Base-by-base conservation (phyloP, 176 grass and related monocot genomes). In the Rhynchospora pubera region DNA sequence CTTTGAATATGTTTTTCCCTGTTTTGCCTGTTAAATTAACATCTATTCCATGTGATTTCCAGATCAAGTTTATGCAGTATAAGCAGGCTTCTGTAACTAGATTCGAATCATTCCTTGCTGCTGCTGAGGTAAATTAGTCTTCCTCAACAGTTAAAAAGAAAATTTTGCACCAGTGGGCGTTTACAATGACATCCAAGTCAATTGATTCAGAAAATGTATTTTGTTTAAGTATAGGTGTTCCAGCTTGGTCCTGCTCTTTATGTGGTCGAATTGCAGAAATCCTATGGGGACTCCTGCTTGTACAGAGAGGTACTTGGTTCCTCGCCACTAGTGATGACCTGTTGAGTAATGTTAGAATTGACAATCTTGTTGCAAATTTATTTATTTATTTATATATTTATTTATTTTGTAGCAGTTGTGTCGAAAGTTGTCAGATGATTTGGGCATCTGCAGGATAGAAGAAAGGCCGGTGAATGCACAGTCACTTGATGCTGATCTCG, bases 211-310 rank as follows among this genome's bases (percentile, higher is more conserved):
- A 70, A 39, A 16, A 53, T 61, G 77, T 22, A 59, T 43, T 39
- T 39, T 39, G 34, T 39, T 39, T 39, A 39, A 39, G 45, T 18
- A 1, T 87, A 97, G 94, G 88, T 94, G 12, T 98, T 93, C 91
- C 92, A 91, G 84, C 89, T 98, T 67, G 87, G 84, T 77, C 79
- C 89, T 70, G 87, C 90, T 72, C 21, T 98, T 43, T 84, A 94
- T 65, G 87, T 94, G 9, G 92, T 94, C 13, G 96, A 98, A 70
- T 77, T 94, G 26, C 85, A 85, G 79, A 98, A 94, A 79, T 84
- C 87, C 44, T 81, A 91, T 67, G 95, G 95, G 44, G 92, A 98
- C 47, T 55, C 84, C 74, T 78, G 34, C 28, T 2, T 93, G 51
- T 98, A 98, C 65, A 94, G 85, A 91, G 73, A 93, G 90, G 96